phyloP scores from a whole-genome alignment of 1,139 yeast genomes.

The Blastobotrys ciferrii region DNA sequence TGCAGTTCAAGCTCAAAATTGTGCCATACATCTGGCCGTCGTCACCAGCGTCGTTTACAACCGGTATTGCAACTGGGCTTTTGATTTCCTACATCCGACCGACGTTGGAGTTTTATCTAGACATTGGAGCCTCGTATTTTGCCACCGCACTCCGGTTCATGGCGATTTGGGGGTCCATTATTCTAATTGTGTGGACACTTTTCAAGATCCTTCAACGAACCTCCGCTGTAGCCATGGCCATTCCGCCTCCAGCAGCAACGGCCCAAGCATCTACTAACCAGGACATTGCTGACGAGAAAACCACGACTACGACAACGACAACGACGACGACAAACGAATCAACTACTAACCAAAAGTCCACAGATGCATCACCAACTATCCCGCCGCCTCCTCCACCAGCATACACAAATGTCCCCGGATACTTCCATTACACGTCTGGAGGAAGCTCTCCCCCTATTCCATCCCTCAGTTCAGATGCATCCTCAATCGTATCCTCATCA shows the following conservation, averaged over 20 bases:
- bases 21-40: constrained; percentile 28
- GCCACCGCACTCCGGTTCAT: constrained; percentile 23
- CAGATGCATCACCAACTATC: neutral
- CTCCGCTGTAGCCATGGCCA: constrained; percentile 13
- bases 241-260: constrained; percentile 6
- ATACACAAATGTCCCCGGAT: constrained; percentile 2
- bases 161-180: constrained; percentile 29
- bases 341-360: constrained; percentile 5
- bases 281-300: neutral
- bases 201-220: constrained; percentile 22
- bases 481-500: constrained; percentile 5
- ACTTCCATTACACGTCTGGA: constrained; percentile 2
- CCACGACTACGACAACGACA: constrained; percentile 2
- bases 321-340: neutral
- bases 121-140: constrained; percentile 27
- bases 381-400: neutral
- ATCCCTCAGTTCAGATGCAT: constrained; percentile 5
- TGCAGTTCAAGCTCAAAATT: constrained; percentile 7
- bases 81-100: constrained; percentile 27
- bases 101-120: constrained; percentile 28
- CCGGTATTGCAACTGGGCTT: constrained; percentile 29
- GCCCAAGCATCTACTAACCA: neutral
- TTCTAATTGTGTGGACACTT: constrained; percentile 24
- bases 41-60: constrained; percentile 30
- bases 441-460: constrained; percentile 1